phyloP scores from a whole-genome alignment of 371 early-diverging fungal species.

The Mucor racemosus region DNA sequence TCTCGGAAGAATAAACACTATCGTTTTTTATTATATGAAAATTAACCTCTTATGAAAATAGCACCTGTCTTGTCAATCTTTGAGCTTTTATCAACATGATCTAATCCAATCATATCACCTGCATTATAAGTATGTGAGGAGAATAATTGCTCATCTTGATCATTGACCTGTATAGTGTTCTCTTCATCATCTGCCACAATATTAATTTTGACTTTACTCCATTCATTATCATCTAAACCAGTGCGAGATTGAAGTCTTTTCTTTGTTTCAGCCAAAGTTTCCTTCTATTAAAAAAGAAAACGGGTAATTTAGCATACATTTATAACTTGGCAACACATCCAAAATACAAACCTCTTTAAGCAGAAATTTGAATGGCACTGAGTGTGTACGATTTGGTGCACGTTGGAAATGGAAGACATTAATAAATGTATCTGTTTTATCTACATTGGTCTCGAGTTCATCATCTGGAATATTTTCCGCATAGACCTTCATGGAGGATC shows the following conservation, averaged over 20 bases:
- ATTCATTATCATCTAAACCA: slow-evolving; percentile 87
- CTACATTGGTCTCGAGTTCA: slow-evolving; percentile 36
- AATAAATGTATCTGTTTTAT: slow-evolving; percentile 48
- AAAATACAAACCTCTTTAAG: slow-evolving; percentile 55
- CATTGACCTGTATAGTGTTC: slow-evolving; percentile 47
- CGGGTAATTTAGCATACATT: background rate
- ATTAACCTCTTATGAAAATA: slow-evolving; percentile 59
- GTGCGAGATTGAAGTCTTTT: slow-evolving; percentile 71
- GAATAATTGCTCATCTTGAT: slow-evolving; percentile 36
- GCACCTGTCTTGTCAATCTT: slow-evolving; percentile 56
- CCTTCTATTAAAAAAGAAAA: slow-evolving; percentile 57
- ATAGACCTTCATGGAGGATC: slow-evolving; percentile 19
- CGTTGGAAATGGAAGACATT: slow-evolving; percentile 79
- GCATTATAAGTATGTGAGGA: slow-evolving; percentile 7
- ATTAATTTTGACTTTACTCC: slow-evolving; percentile 75
- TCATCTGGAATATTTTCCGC: slow-evolving; percentile 65
- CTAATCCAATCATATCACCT: slow-evolving; percentile 67
- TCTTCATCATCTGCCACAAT: slow-evolving; percentile 44
- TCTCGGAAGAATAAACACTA: slow-evolving; percentile 11
- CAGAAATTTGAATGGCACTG: slow-evolving; percentile 83
- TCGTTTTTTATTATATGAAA: background rate
- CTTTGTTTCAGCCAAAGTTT: slow-evolving; percentile 72
- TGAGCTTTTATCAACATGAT: slow-evolving; percentile 67
- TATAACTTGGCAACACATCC: too few species aligned
- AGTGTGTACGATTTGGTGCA: slow-evolving; percentile 70